A percentile compares a stretch with the other conserved stretches of the same genome.
These are phyloP conservation scores for Herpotrichia juniperi DNA, from an alignment of 2,329 filamentous ascomycete species.

Conservation along the genomic window DNA sequence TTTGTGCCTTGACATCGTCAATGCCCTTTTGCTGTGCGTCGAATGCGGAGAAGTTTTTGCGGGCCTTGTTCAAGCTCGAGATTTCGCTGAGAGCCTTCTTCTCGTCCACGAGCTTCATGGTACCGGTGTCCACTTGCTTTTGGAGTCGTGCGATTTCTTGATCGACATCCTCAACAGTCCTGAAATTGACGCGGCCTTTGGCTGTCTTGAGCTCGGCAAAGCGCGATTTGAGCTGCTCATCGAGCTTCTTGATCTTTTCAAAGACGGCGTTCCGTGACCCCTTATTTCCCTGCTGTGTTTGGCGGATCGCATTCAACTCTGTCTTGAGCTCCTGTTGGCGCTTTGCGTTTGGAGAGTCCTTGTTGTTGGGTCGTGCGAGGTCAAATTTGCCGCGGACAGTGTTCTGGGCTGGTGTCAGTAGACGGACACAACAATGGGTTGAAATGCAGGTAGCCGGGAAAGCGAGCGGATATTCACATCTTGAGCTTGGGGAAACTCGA, in stretches of 20 bases:
- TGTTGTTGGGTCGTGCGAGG: constrained; percentile 78
- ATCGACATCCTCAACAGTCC: constrained; percentile 87
- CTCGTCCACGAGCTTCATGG: constrained; percentile 96
- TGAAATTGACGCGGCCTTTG: constrained; percentile 81
- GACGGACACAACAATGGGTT: not conserved
- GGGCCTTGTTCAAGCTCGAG: constrained; percentile 80
- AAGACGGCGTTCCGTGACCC: constrained; percentile 75
- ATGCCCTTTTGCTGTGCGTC: constrained; percentile 88
- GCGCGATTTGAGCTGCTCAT: constrained; percentile 84
- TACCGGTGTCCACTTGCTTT: constrained; percentile 83
- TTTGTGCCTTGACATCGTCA: constrained; percentile 83
- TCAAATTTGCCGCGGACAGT: constrained; percentile 89
- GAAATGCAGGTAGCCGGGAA: not conserved
- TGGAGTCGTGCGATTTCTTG: constrained; percentile 80
- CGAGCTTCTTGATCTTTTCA: constrained; percentile 91
- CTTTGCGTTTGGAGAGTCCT: constrained; percentile 80
- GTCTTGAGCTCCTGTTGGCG: constrained; percentile 83
- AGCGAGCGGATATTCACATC: too few species aligned
- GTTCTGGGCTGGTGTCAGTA: constrained; percentile 62
- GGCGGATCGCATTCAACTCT: constrained; percentile 82
- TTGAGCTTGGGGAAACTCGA: not conserved
- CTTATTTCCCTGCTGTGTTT: constrained; percentile 89
- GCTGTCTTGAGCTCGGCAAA: constrained; percentile 87
- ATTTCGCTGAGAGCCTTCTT: constrained; percentile 90
- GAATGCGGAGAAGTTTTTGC: constrained; percentile 88